Percentiles rank a stretch among this genome's conserved stretches.
These are phyloP conservation scores for Ceratocystis albifundus DNA, from an alignment of 2,329 filamentous ascomycete species.

Conservation along the genomic window DNA sequence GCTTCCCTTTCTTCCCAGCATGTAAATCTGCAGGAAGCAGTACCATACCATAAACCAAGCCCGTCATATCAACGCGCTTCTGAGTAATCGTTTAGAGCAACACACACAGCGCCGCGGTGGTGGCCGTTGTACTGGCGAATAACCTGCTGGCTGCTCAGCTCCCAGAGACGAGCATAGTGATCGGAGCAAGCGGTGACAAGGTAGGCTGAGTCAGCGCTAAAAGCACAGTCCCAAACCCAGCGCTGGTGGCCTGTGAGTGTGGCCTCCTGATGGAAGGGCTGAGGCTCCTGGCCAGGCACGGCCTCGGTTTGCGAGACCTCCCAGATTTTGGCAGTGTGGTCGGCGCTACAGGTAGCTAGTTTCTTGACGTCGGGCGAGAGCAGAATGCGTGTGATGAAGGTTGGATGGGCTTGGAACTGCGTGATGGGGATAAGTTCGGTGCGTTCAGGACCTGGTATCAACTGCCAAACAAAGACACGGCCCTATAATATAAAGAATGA, in stretches of 20 bases:
- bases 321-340: slow-evolving; percentile 95
- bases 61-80: slow-evolving; percentile 33
- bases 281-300: slow-evolving; percentile 32
- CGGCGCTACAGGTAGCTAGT: slow-evolving; percentile 83
- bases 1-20: too few species aligned
- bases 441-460: slow-evolving; percentile 69
- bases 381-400: slow-evolving; percentile 84
- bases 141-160: slow-evolving; percentile 72
- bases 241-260: slow-evolving; percentile 83
- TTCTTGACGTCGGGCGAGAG: slow-evolving; percentile 90
- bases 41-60: background rate
- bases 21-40: background rate
- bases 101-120: slow-evolving; percentile 81
- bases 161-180: slow-evolving; percentile 87
- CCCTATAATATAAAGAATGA: slow-evolving; percentile 44
- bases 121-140: slow-evolving; percentile 94
- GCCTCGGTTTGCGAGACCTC: slow-evolving; percentile 63
- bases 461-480: slow-evolving; percentile 94
- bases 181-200: slow-evolving; percentile 87
- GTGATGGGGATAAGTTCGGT: slow-evolving; percentile 79
- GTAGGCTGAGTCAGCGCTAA: slow-evolving; percentile 86
- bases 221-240: slow-evolving; percentile 97
- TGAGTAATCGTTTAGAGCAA: slow-evolving; percentile 79
- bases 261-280: slow-evolving; percentile 68
- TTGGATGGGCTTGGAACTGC: slow-evolving; percentile 80